phyloP scores from a whole-genome alignment of 2,329 filamentous ascomycete species.

The Aspergillus viridinutans region DNA sequence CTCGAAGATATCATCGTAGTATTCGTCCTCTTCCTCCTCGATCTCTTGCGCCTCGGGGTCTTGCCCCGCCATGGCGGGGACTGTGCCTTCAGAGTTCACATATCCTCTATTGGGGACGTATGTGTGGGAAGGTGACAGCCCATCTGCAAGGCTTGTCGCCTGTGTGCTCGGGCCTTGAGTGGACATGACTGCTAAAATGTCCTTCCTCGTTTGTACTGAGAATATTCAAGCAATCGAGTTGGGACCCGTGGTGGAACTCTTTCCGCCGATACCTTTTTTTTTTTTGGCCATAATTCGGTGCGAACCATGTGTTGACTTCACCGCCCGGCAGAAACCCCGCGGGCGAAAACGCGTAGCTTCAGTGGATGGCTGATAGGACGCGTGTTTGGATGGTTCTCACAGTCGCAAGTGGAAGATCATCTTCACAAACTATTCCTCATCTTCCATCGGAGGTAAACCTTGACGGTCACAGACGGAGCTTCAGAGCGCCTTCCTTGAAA shows the following conservation, averaged over 20 bases:
- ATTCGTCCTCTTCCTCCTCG: slow-evolving; percentile 53
- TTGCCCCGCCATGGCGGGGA: slow-evolving; percentile 31
- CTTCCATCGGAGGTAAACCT: slow-evolving; percentile 2
- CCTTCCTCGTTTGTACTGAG: background rate
- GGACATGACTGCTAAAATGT: slow-evolving; percentile 19
- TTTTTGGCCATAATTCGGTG: slow-evolving; percentile 15
- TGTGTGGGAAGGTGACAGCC: slow-evolving; percentile 43
- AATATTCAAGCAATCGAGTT: background rate
- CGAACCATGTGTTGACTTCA: slow-evolving; percentile 17
- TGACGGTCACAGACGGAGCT: background rate
- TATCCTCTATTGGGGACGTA: slow-evolving; percentile 50
- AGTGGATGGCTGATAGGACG: slow-evolving; percentile 13
- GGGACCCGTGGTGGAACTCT: background rate
- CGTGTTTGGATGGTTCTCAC: slow-evolving; percentile 14
- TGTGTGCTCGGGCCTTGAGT: slow-evolving; percentile 16
- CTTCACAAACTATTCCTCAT: slow-evolving; percentile 1
- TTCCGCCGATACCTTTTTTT: slow-evolving; percentile 14
- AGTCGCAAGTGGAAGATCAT: slow-evolving; percentile 9
- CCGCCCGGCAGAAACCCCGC: slow-evolving; percentile 39
- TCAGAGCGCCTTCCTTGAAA: slow-evolving; percentile 4
- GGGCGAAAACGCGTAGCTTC: slow-evolving; percentile 16
- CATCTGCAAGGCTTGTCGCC: slow-evolving; percentile 38
- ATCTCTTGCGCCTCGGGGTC: slow-evolving; percentile 33
- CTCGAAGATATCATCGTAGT: slow-evolving; percentile 57
- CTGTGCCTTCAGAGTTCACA: slow-evolving; percentile 33